Evolutionary conservation across 352 stramenopile genomes (phyloP).

Genomic region (Phytophthora pini): DNA sequence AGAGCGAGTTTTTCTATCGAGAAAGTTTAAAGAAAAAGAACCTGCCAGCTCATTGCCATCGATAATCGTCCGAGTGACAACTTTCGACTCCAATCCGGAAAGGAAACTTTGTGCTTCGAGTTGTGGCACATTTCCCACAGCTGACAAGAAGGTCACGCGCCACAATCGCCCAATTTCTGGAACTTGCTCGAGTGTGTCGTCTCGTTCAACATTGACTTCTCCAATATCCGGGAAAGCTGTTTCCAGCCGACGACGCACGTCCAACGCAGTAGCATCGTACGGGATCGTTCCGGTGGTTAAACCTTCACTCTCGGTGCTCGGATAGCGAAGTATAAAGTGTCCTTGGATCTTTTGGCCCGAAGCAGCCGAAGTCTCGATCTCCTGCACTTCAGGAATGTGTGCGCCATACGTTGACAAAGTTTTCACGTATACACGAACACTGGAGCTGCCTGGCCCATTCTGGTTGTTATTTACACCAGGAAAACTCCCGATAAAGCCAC

Average conservation of each 20-base stretch:
- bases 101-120: slow-evolving; percentile 78
- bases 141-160: slow-evolving; percentile 91
- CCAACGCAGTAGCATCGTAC: slow-evolving; percentile 76
- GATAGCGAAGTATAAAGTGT: slow-evolving; percentile 64
- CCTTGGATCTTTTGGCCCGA: slow-evolving; percentile 90
- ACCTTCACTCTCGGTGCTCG: slow-evolving; percentile 11
- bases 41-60: slow-evolving; percentile 91
- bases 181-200: slow-evolving; percentile 61
- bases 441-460: slow-evolving; percentile 94
- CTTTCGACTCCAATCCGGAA: slow-evolving; percentile 73
- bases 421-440: slow-evolving; percentile 91
- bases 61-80: slow-evolving; percentile 71
- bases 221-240: slow-evolving; percentile 59
- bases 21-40: slow-evolving; percentile 85
- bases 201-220: slow-evolving; percentile 53
- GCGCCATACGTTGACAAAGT: slow-evolving; percentile 90
- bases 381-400: slow-evolving; percentile 91
- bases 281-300: slow-evolving; percentile 56
- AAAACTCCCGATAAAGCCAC: slow-evolving; percentile 74
- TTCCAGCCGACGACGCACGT: slow-evolving; percentile 64
- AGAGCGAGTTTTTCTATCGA: slow-evolving; percentile 53
- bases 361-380: slow-evolving; percentile 82
- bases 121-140: slow-evolving; percentile 82
- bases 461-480: slow-evolving; percentile 83
- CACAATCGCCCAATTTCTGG: slow-evolving; percentile 81